Conservation (phyloP, 2,329 filamentous ascomycete species). For the Chalaropsis thielavioides region DNA sequence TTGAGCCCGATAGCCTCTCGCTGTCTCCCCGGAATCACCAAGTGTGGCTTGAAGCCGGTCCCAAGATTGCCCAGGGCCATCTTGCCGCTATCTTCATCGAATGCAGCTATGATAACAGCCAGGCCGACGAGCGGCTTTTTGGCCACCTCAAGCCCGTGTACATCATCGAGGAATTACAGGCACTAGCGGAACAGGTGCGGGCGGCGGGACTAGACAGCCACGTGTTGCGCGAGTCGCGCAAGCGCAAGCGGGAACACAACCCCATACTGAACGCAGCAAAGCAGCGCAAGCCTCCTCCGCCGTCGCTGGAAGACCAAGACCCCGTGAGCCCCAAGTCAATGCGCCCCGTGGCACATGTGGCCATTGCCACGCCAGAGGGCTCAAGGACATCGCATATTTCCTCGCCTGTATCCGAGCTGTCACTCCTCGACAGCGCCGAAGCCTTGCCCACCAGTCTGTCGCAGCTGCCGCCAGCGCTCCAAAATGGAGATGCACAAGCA, state of each 20-base stretch:
- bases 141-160: constrained; percentile 79
- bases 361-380: constrained; percentile 16
- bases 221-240: constrained; percentile 32
- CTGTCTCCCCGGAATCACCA: constrained; percentile 63
- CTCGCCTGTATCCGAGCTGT: constrained; percentile 1
- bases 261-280: constrained; percentile 18
- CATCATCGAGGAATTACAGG: constrained; percentile 61
- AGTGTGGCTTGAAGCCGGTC: constrained; percentile 80
- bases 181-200: constrained; percentile 57
- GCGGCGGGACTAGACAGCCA: constrained; percentile 29
- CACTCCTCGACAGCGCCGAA: constrained; percentile 16
- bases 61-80: constrained; percentile 59
- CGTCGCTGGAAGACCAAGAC: constrained; percentile 25
- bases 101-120: constrained; percentile 78
- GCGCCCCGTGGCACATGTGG: constrained; percentile 20
- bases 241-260: constrained; percentile 44
- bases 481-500: constrained; percentile 23
- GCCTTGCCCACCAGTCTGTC: constrained; percentile 28
- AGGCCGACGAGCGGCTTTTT: constrained; percentile 63
- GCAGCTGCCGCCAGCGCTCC: constrained; percentile 34
- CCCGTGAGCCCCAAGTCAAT: constrained; percentile 40
- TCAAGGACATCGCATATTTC: constrained; percentile 13
- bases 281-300: constrained; percentile 17
- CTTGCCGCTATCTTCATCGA: constrained; percentile 84
- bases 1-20: constrained; percentile 81